These are phyloP conservation scores for Globisporangium viniferum DNA, from an alignment of 352 stramenopile genomes.

Conservation along the genomic window DNA sequence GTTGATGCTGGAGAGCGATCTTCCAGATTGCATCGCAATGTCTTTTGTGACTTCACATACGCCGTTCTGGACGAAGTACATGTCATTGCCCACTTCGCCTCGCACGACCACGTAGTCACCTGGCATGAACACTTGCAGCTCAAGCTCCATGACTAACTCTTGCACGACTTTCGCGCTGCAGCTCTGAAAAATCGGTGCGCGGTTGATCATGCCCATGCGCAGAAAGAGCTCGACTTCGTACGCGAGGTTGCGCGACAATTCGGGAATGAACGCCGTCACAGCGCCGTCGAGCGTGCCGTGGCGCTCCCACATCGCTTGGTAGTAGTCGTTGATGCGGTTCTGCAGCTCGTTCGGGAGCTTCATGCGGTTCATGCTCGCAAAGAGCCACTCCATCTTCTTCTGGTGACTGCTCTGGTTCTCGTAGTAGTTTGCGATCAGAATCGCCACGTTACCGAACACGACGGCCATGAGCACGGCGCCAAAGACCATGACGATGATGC, in stretches of 20 bases:
- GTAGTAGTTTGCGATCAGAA: slow-evolving; percentile 85
- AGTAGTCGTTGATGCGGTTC: slow-evolving; percentile 84
- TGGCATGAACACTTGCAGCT: slow-evolving; percentile 83
- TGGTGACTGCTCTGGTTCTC: slow-evolving; percentile 79
- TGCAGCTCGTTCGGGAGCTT: slow-evolving; percentile 75
- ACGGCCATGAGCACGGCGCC: slow-evolving; percentile 81
- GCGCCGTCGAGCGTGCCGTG: slow-evolving; percentile 77
- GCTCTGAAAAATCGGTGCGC: slow-evolving; percentile 77
- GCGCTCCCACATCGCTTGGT: slow-evolving; percentile 83
- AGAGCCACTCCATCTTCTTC: slow-evolving; percentile 87
- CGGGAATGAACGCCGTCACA: slow-evolving; percentile 71
- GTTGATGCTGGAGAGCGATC: slow-evolving; percentile 5
- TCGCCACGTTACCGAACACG: slow-evolving; percentile 85
- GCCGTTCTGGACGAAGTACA: slow-evolving; percentile 86
- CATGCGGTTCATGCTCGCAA: slow-evolving; percentile 81
- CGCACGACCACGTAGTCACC: slow-evolving; percentile 82
- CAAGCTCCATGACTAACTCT: slow-evolving; percentile 79
- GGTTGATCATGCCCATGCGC: slow-evolving; percentile 87
- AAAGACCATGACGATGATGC: slow-evolving; percentile 62
- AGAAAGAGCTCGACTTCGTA: slow-evolving; percentile 84
- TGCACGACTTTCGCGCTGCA: slow-evolving; percentile 82
- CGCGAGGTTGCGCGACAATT: slow-evolving; percentile 75
- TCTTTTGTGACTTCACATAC: slow-evolving; percentile 82
- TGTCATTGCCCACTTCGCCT: slow-evolving; percentile 81
- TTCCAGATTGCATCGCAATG: slow-evolving; percentile 13